These are phyloP conservation scores for Candida ipomoeae DNA, from an alignment of 805 yeast genomes.

Conservation along the genomic window DNA sequence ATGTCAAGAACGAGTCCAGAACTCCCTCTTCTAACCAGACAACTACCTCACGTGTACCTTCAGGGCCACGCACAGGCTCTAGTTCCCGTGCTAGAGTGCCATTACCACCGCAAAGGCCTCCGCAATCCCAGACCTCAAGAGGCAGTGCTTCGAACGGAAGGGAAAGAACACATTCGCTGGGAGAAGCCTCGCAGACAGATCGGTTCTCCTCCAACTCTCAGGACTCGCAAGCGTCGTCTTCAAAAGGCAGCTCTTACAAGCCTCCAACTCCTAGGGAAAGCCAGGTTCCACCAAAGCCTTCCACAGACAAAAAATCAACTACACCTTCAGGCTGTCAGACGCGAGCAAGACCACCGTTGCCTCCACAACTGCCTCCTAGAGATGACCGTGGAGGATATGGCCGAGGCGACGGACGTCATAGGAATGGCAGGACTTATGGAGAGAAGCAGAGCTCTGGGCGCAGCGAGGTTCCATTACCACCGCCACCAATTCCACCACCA, in stretches of 20 bases:
- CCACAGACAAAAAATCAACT: neutral
- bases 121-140: conserved; percentile 7
- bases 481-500: conserved; percentile 17
- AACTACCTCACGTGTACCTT: neutral
- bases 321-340: neutral
- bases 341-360: conserved; percentile 8
- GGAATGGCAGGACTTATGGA: conserved; percentile 5
- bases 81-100: conserved; percentile 17
- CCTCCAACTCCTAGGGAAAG: neutral
- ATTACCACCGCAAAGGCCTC: conserved; percentile 21
- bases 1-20: neutral
- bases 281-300: neutral
- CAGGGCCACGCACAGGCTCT: neutral
- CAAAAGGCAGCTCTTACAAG: neutral
- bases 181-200: conserved; percentile 3
- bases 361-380: conserved; percentile 13
- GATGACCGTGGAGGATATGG: conserved; percentile 8
- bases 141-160: conserved; percentile 7
- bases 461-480: conserved; percentile 15
- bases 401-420: conserved; percentile 14
- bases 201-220: neutral
- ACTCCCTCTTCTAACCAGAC: neutral
- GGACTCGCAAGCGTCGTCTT: neutral
- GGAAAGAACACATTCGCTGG: conserved; percentile 7
- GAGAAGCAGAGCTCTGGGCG: neutral